phyloP scores from a whole-genome alignment of 495 filamentous ascomycete species.

The Aspergillus carlsbadensis region DNA sequence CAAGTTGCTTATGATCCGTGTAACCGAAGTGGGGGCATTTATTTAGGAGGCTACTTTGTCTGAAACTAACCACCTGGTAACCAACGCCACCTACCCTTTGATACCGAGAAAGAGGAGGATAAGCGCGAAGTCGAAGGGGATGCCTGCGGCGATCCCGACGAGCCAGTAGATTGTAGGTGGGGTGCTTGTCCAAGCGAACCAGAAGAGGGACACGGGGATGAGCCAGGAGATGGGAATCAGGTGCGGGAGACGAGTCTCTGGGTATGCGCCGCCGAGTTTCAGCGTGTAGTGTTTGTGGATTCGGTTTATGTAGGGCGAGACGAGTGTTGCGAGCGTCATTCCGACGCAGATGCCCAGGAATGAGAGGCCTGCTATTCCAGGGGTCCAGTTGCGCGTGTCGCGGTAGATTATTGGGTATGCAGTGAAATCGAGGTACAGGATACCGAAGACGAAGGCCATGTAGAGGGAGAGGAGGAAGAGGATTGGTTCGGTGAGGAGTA shows the following conservation, averaged over 20 bases:
- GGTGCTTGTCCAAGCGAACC: conserved; percentile 59
- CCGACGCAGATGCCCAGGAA: conserved; percentile 70
- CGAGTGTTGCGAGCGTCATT: conserved; percentile 55
- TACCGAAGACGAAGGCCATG: conserved; percentile 62
- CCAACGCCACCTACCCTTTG: too few species aligned
- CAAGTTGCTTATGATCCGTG: too few species aligned
- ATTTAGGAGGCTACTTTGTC: too few species aligned
- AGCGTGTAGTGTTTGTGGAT: conserved; percentile 22
- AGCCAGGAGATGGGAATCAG: conserved; percentile 21
- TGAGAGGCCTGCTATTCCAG: conserved; percentile 60
- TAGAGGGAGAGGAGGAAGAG: conserved; percentile 52
- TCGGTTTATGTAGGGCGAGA: conserved; percentile 1
- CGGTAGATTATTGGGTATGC: conserved; percentile 67
- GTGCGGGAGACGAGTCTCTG: conserved; percentile 31
- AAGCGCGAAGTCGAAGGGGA: conserved; percentile 64
- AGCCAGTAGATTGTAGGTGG: conserved; percentile 61
- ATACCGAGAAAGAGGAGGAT: conserved; percentile 61
- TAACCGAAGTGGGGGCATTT: too few species aligned
- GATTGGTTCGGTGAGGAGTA: conserved; percentile 22
- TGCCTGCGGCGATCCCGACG: conserved; percentile 52
- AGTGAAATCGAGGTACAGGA: conserved; percentile 71
- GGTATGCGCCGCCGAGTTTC: not conserved
- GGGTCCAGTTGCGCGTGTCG: conserved; percentile 61
- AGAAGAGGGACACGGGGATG: conserved; percentile 44
- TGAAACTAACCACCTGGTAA: too few species aligned